Conservation (phyloP, 805 yeast species). For the Nakazawaea wyomingensis region DNA sequence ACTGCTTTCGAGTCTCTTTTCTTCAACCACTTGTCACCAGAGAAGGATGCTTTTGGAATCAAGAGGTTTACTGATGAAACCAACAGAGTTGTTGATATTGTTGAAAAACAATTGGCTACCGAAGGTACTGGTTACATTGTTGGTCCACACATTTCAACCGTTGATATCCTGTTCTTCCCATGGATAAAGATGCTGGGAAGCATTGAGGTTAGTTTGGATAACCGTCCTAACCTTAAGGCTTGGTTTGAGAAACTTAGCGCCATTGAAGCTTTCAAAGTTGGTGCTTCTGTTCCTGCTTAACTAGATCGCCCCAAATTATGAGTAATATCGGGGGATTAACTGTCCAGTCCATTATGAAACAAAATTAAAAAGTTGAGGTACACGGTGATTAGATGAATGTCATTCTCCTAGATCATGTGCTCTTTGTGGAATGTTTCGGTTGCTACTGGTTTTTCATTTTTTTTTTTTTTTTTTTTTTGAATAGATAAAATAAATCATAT, state of each 20-base stretch:
- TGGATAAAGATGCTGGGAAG: constrained; percentile 29
- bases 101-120: constrained; percentile 43
- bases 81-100: constrained; percentile 46
- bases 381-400: too few species aligned
- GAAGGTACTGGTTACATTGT: constrained; percentile 51
- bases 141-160: constrained; percentile 53
- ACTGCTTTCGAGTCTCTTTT: constrained; percentile 57
- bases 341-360: too few species aligned
- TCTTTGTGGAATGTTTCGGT: too few species aligned
- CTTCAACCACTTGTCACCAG: constrained; percentile 40
- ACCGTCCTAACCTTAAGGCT: not conserved
- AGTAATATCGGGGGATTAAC: too few species aligned
- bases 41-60: constrained; percentile 49
- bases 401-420: too few species aligned
- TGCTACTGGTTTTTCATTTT: too few species aligned
- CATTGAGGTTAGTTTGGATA: not conserved
- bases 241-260: constrained; percentile 1
- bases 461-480: too few species aligned
- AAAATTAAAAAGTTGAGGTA: too few species aligned
- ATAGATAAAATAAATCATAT: too few species aligned
- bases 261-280: constrained; percentile 1
- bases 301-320: not conserved
- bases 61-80: constrained; percentile 48
- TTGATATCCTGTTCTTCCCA: constrained; percentile 47
- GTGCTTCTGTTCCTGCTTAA: not conserved